phyloP scores from a whole-genome alignment of 257 asterid genomes.

The Solanum pinnatisectum region DNA sequence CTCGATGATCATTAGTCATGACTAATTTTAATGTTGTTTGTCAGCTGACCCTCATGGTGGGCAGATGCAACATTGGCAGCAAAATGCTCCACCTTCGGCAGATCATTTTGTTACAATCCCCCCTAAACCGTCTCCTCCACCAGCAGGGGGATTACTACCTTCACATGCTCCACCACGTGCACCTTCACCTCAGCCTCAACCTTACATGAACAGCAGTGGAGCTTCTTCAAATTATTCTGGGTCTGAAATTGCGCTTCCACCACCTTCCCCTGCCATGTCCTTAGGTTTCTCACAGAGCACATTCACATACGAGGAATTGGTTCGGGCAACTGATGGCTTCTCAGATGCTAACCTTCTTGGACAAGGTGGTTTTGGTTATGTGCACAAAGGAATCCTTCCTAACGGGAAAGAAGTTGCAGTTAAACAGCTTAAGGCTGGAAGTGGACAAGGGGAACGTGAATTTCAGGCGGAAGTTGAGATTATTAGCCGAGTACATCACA shows the following conservation, averaged over 20 bases:
- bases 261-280: conserved; percentile 53
- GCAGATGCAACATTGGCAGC: conserved; percentile 20
- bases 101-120: conserved; percentile 13
- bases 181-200: conserved; percentile 33
- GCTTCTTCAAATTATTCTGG: conserved; percentile 74
- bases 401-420: conserved; percentile 84
- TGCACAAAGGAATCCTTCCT: conserved; percentile 78
- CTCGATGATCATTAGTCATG: not conserved
- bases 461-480: conserved; percentile 96
- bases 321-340: conserved; percentile 89
- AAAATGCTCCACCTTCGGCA: conserved; percentile 15
- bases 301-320: conserved; percentile 70
- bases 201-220: conserved; percentile 55
- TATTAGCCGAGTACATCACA: conserved; percentile 92
- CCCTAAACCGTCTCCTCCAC: conserved; percentile 15
- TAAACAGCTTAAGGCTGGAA: conserved; percentile 82
- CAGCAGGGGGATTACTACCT: conserved; percentile 8
- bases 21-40: not conserved
- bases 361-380: conserved; percentile 97
- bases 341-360: conserved; percentile 85
- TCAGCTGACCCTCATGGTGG: conserved; percentile 19
- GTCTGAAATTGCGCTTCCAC: conserved; percentile 40
- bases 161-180: conserved; percentile 23
- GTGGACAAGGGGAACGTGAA: conserved; percentile 93
- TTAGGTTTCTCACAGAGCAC: conserved; percentile 63